Evolutionary conservation across 257 asterid species (phyloP).

Genomic region (Nyctanthes arbortristis): DNA sequence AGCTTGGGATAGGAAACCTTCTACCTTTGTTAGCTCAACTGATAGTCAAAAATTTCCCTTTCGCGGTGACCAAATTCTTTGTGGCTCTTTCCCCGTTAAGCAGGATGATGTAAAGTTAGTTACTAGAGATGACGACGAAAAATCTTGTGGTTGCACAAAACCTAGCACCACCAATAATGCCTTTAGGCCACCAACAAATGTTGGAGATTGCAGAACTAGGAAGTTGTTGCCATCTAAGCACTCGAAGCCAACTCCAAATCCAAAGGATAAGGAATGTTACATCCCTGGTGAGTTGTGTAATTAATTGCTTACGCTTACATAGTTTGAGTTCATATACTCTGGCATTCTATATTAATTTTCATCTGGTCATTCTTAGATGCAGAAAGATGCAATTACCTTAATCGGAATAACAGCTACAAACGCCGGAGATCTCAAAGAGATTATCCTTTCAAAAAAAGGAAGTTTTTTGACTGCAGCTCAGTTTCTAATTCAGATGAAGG

Average conservation of each 20-base stretch:
- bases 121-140: slow-evolving; percentile 1
- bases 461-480: slow-evolving; percentile 54
- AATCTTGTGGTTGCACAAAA: background rate
- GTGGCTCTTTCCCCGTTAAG: slow-evolving; percentile 47
- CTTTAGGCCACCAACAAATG: background rate
- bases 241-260: background rate
- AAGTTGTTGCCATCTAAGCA: background rate
- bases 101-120: background rate
- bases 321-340: background rate
- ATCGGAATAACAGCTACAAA: slow-evolving; percentile 53
- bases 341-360: slow-evolving; percentile 10
- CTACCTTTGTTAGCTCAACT: slow-evolving; percentile 58
- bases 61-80: slow-evolving; percentile 42
- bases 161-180: background rate
- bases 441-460: slow-evolving; percentile 92
- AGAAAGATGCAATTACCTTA: slow-evolving; percentile 45
- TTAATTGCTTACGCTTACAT: background rate
- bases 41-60: slow-evolving; percentile 63
- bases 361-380: slow-evolving; percentile 36
- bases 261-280: background rate
- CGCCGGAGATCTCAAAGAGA: slow-evolving; percentile 75
- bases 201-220: background rate
- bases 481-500: slow-evolving; percentile 55
- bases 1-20: slow-evolving; percentile 52
- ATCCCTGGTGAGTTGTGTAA: slow-evolving; percentile 9